These are phyloP conservation scores for Phytophthora meadii DNA, from an alignment of 352 stramenopile genomes.

Conservation along the genomic window DNA sequence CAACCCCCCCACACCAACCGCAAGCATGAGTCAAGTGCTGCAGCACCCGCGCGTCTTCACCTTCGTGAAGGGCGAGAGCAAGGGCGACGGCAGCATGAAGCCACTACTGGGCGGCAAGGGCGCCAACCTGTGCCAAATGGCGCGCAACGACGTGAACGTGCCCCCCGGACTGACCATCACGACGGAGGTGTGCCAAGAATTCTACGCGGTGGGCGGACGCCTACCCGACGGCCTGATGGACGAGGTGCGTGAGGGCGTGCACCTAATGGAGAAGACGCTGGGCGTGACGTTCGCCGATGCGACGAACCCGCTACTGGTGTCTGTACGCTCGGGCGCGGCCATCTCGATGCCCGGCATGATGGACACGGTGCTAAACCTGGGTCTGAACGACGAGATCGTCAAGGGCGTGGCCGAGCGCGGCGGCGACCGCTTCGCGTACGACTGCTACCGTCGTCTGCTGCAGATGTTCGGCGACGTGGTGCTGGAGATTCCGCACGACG, in stretches of 20 bases:
- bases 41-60: conserved; percentile 22
- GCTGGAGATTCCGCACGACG: conserved; percentile 35
- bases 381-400: conserved; percentile 34
- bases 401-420: conserved; percentile 30
- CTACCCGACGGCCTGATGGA: conserved; percentile 34
- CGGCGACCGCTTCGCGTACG: conserved; percentile 32
- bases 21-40: conserved; percentile 14
- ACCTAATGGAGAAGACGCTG: conserved; percentile 37
- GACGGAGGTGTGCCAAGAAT: conserved; percentile 40
- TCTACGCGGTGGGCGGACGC: conserved; percentile 37
- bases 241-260: conserved; percentile 23
- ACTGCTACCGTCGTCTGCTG: conserved; percentile 38
- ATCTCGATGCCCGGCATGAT: conserved; percentile 36
- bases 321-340: conserved; percentile 31
- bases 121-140: conserved; percentile 39
- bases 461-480: conserved; percentile 36
- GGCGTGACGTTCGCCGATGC: conserved; percentile 30
- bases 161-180: conserved; percentile 36
- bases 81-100: conserved; percentile 38
- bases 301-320: conserved; percentile 32
- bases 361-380: conserved; percentile 39
- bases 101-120: conserved; percentile 37
- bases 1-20: not conserved
- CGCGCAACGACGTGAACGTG: conserved; percentile 37
- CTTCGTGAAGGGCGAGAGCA: conserved; percentile 39